These are phyloP conservation scores for Alopecurus myosuroides DNA, from an alignment of 176 grass and related monocot species.

Conservation along the genomic window DNA sequence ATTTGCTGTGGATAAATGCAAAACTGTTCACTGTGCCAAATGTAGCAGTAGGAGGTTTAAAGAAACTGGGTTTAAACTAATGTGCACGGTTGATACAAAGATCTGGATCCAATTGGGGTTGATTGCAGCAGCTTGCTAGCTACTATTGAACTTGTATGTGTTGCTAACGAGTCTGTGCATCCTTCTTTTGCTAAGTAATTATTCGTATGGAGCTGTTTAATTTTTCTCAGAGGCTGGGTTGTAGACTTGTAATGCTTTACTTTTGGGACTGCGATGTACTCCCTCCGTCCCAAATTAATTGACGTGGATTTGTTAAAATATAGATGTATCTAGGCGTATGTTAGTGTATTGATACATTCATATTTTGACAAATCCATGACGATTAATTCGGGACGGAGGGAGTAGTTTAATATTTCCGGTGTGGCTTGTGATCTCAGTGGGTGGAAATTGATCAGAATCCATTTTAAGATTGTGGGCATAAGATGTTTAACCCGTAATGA, in stretches of 20 bases:
- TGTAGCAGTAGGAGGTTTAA: neutral
- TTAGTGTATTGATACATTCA: too few relatives aligned
- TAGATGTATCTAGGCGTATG: too few relatives aligned
- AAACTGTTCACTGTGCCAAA: neutral
- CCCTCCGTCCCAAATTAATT: too few relatives aligned
- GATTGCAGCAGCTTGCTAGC: neutral
- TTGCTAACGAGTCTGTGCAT: neutral
- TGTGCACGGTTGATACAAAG: neutral
- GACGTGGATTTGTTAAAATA: too few relatives aligned
- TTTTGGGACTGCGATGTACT: neutral
- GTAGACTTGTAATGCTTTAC: neutral
- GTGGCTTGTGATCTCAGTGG: neutral
- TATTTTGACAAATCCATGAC: too few relatives aligned
- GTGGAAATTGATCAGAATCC: neutral
- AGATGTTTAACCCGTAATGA: neutral
- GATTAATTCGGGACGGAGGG: too few relatives aligned
- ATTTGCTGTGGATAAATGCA: neutral
- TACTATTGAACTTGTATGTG: neutral
- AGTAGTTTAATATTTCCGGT: neutral
- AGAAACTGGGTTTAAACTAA: neutral
- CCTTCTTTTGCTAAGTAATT: neutral
- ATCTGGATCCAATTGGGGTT: neutral
- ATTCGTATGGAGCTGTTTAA: neutral
- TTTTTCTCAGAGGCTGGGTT: neutral
- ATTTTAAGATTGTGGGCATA: neutral